Base-by-base conservation (phyloP, 768 basidiomycete genomes). In the Leccinellum rugosiceps region DNA sequence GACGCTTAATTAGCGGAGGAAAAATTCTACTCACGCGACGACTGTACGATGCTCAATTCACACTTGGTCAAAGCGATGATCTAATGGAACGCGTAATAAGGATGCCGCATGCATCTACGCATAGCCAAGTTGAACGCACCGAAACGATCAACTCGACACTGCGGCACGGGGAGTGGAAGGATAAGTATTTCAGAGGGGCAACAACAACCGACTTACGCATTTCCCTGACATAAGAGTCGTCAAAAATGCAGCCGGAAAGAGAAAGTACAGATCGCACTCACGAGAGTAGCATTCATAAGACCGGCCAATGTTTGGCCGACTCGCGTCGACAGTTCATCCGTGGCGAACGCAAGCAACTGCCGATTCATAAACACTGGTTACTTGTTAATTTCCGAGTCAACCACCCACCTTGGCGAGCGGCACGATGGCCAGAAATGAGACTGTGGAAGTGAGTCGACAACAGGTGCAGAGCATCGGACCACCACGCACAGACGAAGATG, bases 291-390 rank as follows among this genome's bases (percentile, higher is more conserved):
- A 72, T 94, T 94, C 55, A 94, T 69, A 3, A 94, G 79, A 38
- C 92, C 92, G 3, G 91, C 90, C 11, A 92, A 74, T 2, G 91
- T 91, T 70, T 90, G 87, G 2, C 92, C 92, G 2, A 93, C 85
- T 30, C 91, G 84, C 55, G 92, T 65, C 3, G 92, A 89, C 17
- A 94, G 62, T 61, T 94, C 90, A 58, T 94, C 92, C 0, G 92
- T 94, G 14, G 90, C 90, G 66, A 92, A 93, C 1, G 86, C 87
- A 2, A 94, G 78, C 5, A 93, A 72, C 87, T 90, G 56, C 2
- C 31, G 48, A 38, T 21, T 17, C 9, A 30, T 65, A 19, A 59
- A 62, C 13, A 58, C 31, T 7, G 26, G n/a, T 19, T 45, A 45
- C 6, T 38, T 8, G 19, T 31, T 6, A 32, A 50, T n/a, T 28